Percentiles rank a stretch among this genome's conserved stretches.
Conservation (phyloP, 2,329 filamentous ascomycete genomes). For the Diaporthe sp. region DNA sequence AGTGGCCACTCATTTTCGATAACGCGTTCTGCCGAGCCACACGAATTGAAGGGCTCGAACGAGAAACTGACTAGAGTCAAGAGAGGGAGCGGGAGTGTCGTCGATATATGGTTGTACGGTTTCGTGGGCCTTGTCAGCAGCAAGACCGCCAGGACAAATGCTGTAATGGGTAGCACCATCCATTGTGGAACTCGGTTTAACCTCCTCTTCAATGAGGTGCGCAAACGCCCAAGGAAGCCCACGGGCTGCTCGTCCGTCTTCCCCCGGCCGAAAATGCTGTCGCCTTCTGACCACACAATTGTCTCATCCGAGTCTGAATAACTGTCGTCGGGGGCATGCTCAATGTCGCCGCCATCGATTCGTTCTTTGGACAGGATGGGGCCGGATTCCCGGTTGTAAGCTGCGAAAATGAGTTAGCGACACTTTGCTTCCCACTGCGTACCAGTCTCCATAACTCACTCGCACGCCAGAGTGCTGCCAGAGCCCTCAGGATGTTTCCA, state of each 20-base stretch:
- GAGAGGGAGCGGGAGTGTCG: slow-evolving; percentile 49
- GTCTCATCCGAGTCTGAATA: slow-evolving; percentile 27
- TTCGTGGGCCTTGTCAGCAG: slow-evolving; percentile 43
- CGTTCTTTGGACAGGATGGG: slow-evolving; percentile 11
- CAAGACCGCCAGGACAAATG: not conserved
- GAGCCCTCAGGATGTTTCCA: slow-evolving; percentile 17
- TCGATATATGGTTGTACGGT: slow-evolving; percentile 49
- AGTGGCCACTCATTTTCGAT: slow-evolving; percentile 39
- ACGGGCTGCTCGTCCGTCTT: slow-evolving; percentile 1
- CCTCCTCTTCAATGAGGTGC: not conserved
- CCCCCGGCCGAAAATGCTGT: slow-evolving; percentile 6
- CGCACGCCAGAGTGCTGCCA: slow-evolving; percentile 19
- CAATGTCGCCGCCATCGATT: not conserved
- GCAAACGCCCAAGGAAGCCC: not conserved
- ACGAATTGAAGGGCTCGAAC: slow-evolving; percentile 40
- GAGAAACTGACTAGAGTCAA: slow-evolving; percentile 45
- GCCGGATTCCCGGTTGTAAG: not conserved
- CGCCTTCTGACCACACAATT: slow-evolving; percentile 15
- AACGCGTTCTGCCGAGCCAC: slow-evolving; percentile 38
- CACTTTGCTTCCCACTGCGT: not conserved
- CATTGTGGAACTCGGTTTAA: not conserved
- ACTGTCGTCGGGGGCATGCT: slow-evolving; percentile 1
- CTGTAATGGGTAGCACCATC: not conserved
- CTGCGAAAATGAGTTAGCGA: not conserved
- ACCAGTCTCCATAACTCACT: not conserved